phyloP scores from a whole-genome alignment of 1,284 basidiomycete genomes.

The Cryptococcus depauperatus region DNA sequence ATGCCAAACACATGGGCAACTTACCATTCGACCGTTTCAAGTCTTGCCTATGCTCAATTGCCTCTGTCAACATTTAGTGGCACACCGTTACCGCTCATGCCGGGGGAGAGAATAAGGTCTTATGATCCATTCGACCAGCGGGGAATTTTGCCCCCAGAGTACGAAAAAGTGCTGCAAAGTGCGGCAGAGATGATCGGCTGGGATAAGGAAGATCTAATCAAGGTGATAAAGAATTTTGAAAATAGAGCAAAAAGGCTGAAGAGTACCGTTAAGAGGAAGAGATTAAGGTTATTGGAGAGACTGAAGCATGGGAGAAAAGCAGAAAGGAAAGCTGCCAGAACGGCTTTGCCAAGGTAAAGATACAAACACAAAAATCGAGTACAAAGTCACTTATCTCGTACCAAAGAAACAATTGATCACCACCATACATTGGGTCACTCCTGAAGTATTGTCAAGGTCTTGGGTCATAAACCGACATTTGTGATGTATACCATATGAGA shows the following conservation, averaged over 20 bases:
- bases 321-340: background rate
- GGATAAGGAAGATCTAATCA: constrained; percentile 11
- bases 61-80: constrained; percentile 4
- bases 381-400: no score
- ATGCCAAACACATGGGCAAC: constrained; percentile 18
- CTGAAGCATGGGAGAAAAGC: background rate
- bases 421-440: no score
- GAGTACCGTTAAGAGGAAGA: background rate
- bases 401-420: no score
- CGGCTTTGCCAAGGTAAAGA: constrained; percentile 2
- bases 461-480: no score
- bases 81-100: constrained; percentile 26
- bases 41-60: background rate
- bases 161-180: constrained; percentile 21
- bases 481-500: no score
- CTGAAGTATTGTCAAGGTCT: no score
- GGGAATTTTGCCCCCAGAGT: constrained; percentile 21
- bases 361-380: no score
- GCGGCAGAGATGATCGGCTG: constrained; percentile 32
- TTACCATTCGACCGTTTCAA: constrained; percentile 11
- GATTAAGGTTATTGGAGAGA: background rate
- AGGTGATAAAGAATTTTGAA: constrained; percentile 28
- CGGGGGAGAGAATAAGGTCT: constrained; percentile 26
- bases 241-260: constrained; percentile 20
- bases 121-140: constrained; percentile 24